These are phyloP conservation scores for Lycium ferocissimum DNA, from an alignment of 257 asterid species.

Conservation along the genomic window DNA sequence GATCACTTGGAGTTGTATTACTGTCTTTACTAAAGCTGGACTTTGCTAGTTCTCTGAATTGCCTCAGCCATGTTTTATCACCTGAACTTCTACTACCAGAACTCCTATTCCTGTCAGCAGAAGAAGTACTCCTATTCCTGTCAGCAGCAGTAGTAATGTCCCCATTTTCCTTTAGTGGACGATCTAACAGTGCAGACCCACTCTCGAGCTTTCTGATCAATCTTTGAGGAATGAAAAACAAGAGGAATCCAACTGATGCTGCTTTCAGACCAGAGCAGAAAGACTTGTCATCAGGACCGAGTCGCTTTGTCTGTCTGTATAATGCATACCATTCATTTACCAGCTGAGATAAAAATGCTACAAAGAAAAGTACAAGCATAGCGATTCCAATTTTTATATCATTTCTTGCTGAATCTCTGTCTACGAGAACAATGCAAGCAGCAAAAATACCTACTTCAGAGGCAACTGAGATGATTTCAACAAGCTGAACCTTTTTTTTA, in stretches of 20 bases:
- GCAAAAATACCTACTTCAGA: constrained; percentile 64
- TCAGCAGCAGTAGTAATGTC: constrained; percentile 43
- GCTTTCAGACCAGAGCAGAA: constrained; percentile 66
- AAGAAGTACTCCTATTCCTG: constrained; percentile 48
- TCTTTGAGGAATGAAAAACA: constrained; percentile 58
- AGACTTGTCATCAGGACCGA: constrained; percentile 44
- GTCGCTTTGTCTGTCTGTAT: constrained; percentile 60
- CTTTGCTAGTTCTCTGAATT: constrained; percentile 75
- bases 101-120: constrained; percentile 46
- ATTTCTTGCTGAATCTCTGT: constrained; percentile 43
- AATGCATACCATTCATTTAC: constrained; percentile 65
- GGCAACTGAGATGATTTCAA: constrained; percentile 73
- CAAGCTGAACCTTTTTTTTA: constrained; percentile 80
- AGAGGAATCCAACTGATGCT: constrained; percentile 60
- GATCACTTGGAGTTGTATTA: constrained; percentile 49
- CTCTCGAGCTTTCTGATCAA: constrained; percentile 49
- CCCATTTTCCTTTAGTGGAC: constrained; percentile 21
- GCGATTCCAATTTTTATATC: constrained; percentile 66
- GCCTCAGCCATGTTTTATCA: constrained; percentile 79
- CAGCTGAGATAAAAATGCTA: constrained; percentile 58
- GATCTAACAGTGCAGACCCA: constrained; percentile 51
- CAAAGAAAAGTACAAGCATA: constrained; percentile 61
- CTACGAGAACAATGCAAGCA: constrained; percentile 56
- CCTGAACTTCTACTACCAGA: constrained; percentile 65
- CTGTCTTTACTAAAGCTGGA: constrained; percentile 73